phyloP scores from a whole-genome alignment of 2,329 filamentous ascomycete genomes.

The Apiospora rasikravindrae region DNA sequence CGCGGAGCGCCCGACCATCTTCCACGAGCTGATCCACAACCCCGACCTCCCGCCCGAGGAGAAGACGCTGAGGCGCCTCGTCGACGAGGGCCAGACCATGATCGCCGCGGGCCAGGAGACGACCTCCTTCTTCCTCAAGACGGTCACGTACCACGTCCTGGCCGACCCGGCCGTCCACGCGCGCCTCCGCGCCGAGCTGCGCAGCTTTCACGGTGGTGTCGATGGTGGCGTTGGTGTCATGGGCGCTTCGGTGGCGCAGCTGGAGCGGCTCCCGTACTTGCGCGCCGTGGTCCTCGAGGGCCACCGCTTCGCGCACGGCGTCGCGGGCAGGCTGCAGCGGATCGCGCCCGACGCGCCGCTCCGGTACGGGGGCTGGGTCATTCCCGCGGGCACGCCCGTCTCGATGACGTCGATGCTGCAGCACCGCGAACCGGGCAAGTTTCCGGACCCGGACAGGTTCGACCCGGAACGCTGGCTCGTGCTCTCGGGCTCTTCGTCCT shows the following conservation, averaged over 20 bases:
- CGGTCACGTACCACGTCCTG: constrained; percentile 14
- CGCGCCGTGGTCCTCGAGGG: constrained; percentile 22
- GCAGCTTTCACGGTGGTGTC: no score
- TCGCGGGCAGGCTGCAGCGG: constrained; percentile 19
- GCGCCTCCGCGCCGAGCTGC: neutral
- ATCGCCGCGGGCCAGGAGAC: constrained; percentile 36
- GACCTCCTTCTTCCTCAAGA: constrained; percentile 28
- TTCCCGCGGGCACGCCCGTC: constrained; percentile 33
- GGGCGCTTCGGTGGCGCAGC: neutral
- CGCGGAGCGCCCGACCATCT: neutral
- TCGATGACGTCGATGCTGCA: constrained; percentile 41
- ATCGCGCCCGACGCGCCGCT: constrained; percentile 20
- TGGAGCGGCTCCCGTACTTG: constrained; percentile 17
- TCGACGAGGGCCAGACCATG: constrained; percentile 1
- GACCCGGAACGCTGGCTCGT: constrained; percentile 24
- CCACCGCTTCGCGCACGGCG: constrained; percentile 19
- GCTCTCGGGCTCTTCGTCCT: no score
- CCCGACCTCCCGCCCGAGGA: neutral
- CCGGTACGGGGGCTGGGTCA: constrained; percentile 9
- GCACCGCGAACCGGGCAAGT: constrained; percentile 37
- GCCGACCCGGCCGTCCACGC: constrained; percentile 12
- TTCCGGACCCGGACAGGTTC: constrained; percentile 31
- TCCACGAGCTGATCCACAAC: neutral
- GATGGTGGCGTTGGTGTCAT: no score
- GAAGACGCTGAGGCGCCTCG: neutral